Base-by-base conservation (phyloP, 257 asterid species). In the Gynochthodes officinalis region DNA sequence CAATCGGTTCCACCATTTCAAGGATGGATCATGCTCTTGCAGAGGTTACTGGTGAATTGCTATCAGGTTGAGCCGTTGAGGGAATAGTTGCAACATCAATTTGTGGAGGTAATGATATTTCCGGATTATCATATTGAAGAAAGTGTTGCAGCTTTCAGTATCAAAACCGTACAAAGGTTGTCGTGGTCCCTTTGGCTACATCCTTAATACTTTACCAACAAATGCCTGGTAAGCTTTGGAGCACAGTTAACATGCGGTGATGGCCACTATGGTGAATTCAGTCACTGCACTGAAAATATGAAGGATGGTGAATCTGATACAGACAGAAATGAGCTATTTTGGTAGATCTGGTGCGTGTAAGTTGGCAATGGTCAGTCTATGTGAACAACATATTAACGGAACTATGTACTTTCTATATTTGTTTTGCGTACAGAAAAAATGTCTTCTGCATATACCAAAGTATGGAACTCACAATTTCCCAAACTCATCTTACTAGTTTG, bases 1-100 rank as follows among this genome's bases (percentile, higher is more conserved):
- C 18, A 69, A 69, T 64, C 73, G 82, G 52, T 78, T 79, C 73
- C 82, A 74, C 63, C 73, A 35, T 74, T 79, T 79, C 65, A 74
- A 70, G 25, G 74, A 79, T 28, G 83, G 83, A 0, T 25, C 44
- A 23, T 79, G 83, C 54, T 79, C 79, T 64, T 79, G 82, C 65
- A 68, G 77, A 74, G 77, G 76, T 39, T 79, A 71, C 33, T 73
- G 69, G 70, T 70, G 33, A 71, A 50, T 32, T 27, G 52, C 35
- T 25, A 23, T 15, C 67, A 9, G 39, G 16, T 13, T 39, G 7
- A n/a, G n/a, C n/a, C n/a, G n/a, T n/a, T n/a, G n/a, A 25, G 69
- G 55, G 16, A 23, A 25, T 23, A 54, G 61, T 25, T 46, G 30
- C 30, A 64, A 64, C 13, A 35, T 16, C 25, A 0, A 42, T 12